Evolutionary conservation across 768 basidiomycete species (phyloP).

Genomic region (Pseudohyphozyma bogoriensis): DNA sequence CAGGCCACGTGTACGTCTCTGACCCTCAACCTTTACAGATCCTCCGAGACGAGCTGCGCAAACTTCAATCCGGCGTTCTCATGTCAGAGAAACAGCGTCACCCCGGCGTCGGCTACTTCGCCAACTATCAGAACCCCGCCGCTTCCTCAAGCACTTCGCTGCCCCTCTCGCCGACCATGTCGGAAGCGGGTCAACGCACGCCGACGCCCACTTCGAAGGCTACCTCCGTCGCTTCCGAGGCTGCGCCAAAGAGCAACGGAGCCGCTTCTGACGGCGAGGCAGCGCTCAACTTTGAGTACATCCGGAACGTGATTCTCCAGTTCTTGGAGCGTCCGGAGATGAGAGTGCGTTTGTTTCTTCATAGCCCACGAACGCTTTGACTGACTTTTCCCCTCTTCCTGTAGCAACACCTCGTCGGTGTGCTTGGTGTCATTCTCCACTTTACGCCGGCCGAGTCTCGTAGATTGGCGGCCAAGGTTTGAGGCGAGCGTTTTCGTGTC

Average conservation of each 20-base stretch:
- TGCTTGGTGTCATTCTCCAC: conserved; percentile 79
- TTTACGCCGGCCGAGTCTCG: conserved; percentile 94
- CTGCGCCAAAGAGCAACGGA: neutral
- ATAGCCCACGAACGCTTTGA: neutral
- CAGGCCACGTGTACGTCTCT: neutral
- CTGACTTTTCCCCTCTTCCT: neutral
- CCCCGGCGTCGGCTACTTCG: conserved; percentile 81
- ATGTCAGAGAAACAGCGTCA: conserved; percentile 81
- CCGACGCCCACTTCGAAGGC: conserved; percentile 11
- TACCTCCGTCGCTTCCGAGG: neutral
- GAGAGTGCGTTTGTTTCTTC: conserved; percentile 55
- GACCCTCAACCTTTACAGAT: conserved; percentile 45
- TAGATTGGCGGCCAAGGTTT: conserved; percentile 67
- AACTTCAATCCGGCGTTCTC: conserved; percentile 86
- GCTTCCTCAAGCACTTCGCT: neutral
- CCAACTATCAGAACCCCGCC: conserved; percentile 6
- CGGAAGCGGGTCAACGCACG: conserved; percentile 17
- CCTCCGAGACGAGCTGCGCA: conserved; percentile 84
- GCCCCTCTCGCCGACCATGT: neutral
- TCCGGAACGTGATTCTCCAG: conserved; percentile 90
- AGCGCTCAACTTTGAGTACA: conserved; percentile 88
- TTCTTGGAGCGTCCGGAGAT: conserved; percentile 98
- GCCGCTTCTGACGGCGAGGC: conserved; percentile 51
- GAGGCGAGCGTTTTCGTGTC: neutral
- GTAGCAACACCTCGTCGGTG: conserved; percentile 79